Percentiles rank a stretch among this genome's conserved stretches.
Conservation (phyloP, 441 rosid species). For the Daphne laureola region DNA sequence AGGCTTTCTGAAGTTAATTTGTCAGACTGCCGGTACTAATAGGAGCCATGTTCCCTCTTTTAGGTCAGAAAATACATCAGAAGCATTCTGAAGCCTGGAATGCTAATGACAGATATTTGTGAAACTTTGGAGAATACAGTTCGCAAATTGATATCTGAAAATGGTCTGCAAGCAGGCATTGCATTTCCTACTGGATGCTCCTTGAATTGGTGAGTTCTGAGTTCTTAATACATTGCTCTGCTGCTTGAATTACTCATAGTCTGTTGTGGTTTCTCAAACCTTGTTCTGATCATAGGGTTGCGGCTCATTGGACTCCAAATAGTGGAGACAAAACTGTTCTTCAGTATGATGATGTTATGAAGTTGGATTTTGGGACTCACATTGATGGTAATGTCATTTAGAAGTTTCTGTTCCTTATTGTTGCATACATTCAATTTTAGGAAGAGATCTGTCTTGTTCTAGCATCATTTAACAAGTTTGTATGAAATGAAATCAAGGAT, state of each 20-base stretch:
- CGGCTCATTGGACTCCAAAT: slow-evolving; percentile 99
- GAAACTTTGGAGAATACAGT: slow-evolving; percentile 88
- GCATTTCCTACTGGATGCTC: slow-evolving; percentile 99
- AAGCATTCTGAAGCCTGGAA: slow-evolving; percentile 80
- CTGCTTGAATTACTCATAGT: background rate
- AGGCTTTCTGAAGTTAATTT: background rate
- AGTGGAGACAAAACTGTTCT: slow-evolving; percentile 94
- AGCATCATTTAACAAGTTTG: background rate
- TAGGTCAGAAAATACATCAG: slow-evolving; percentile 81
- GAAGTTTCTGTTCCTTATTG: slow-evolving; percentile 3
- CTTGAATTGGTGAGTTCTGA: slow-evolving; percentile 57
- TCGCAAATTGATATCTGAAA: slow-evolving; percentile 81
- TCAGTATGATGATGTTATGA: slow-evolving; percentile 95
- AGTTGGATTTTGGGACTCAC: slow-evolving; percentile 96
- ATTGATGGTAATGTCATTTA: slow-evolving; percentile 54
- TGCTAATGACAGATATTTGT: slow-evolving; percentile 92
- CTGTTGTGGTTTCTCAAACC: slow-evolving; percentile 13
- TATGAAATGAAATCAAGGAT: too few relatives aligned
- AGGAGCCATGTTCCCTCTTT: slow-evolving; percentile 14
- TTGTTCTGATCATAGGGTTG: slow-evolving; percentile 49
- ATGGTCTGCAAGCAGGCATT: slow-evolving; percentile 95
- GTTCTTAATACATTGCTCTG: slow-evolving; percentile 6
- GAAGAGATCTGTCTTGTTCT: background rate
- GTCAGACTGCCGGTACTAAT: slow-evolving; percentile 2
- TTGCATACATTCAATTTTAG: slow-evolving; percentile 5